Evolutionary conservation across 176 grass and related monocot genomes (phyloP).

Genomic region (Oryza brachyantha): DNA sequence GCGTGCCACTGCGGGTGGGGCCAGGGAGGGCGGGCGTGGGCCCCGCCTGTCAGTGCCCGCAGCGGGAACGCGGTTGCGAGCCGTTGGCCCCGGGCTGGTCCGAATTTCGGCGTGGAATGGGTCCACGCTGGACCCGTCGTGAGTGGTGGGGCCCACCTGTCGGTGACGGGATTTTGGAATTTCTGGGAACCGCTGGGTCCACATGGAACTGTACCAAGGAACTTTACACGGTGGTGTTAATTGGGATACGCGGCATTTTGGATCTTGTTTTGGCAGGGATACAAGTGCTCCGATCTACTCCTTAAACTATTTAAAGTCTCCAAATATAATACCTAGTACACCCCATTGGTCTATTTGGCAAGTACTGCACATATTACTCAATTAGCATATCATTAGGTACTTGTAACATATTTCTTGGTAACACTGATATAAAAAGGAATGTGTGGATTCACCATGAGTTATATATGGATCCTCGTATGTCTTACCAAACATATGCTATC

Average conservation of each 20-base stretch:
- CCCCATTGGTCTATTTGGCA: too few relatives aligned
- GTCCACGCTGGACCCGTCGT: neutral
- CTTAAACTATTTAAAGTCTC: too few relatives aligned
- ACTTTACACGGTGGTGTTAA: neutral
- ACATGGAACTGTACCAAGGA: neutral
- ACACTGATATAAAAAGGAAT: neutral
- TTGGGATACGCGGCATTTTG: neutral
- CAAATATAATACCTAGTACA: too few relatives aligned
- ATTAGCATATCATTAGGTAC: too few relatives aligned
- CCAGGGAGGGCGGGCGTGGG: neutral
- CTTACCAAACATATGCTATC: too few relatives aligned
- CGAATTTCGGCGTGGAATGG: neutral
- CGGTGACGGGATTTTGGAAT: neutral
- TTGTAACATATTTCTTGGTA: neutral
- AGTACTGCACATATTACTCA: too few relatives aligned
- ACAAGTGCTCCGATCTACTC: too few relatives aligned
- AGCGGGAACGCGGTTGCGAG: neutral
- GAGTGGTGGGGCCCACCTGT: neutral
- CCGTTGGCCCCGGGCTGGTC: neutral
- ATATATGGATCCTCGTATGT: too few relatives aligned
- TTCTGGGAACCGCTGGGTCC: neutral
- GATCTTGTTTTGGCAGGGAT: neutral
- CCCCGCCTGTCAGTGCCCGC: neutral
- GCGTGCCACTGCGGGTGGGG: too few relatives aligned
- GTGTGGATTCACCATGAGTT: neutral